A percentile compares a stretch with the other conserved stretches of the same genome.
Evolutionary conservation across 1,139 yeast species (phyloP).

Genomic region (Pichia sp.): DNA sequence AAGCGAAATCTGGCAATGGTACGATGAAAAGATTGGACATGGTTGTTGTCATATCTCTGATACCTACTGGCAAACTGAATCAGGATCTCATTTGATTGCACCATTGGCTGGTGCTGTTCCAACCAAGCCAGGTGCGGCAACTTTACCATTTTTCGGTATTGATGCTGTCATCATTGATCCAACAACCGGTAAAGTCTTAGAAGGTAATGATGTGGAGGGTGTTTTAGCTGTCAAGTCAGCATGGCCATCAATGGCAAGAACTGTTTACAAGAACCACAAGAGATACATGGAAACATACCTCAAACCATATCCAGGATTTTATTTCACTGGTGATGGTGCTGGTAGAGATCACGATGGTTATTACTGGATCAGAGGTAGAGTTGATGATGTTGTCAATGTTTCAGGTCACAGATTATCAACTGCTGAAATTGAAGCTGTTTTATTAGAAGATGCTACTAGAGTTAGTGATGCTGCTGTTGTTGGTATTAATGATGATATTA

Average conservation of each 20-base stretch:
- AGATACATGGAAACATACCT: conserved; percentile 90
- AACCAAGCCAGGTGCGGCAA: conserved; percentile 96
- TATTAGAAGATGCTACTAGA: conserved; percentile 58
- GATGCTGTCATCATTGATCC: conserved; percentile 90
- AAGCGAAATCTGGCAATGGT: conserved; percentile 99
- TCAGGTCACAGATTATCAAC: conserved; percentile 97
- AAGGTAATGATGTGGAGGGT: conserved; percentile 93
- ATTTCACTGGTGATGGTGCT: conserved; percentile 98
- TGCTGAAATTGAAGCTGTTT: conserved; percentile 93
- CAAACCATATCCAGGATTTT: conserved; percentile 92
- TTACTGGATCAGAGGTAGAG: conserved; percentile 98
- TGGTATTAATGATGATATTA: conserved; percentile 88
- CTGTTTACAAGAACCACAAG: conserved; percentile 86
- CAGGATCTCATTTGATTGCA: conserved; percentile 93
- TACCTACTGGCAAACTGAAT: conserved; percentile 99
- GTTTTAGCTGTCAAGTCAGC: conserved; percentile 82
- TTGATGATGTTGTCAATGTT: conserved; percentile 96
- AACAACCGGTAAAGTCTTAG: conserved; percentile 71
- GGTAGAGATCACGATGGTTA: conserved; percentile 96
- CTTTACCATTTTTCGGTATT: conserved; percentile 93
- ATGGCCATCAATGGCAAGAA: conserved; percentile 99
- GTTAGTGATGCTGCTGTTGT: conserved; percentile 95
- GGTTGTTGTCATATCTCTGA: conserved; percentile 81
- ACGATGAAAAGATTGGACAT: conserved; percentile 85
- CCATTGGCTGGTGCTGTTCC: conserved; percentile 94